Conservation (phyloP, 2,329 filamentous ascomycete genomes). For the Diaporthe vaccinii region DNA sequence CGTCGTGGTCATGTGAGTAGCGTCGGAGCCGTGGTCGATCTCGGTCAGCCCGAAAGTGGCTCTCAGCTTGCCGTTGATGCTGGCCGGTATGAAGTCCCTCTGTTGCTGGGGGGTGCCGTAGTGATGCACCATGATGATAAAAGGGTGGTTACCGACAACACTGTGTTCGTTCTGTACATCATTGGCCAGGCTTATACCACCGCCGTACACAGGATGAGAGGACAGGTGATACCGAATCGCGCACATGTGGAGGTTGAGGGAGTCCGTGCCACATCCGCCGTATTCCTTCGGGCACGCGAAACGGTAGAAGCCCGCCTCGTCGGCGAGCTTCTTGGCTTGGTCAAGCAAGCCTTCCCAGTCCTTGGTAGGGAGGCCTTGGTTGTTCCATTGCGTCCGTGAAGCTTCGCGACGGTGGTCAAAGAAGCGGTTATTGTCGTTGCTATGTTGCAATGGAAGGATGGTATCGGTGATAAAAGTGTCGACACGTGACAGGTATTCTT, state of each 20-base stretch:
- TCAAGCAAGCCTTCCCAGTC: not conserved
- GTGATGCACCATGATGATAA: not conserved
- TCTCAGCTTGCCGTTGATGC: not conserved
- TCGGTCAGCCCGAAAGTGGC: not conserved
- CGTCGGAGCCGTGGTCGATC: not conserved
- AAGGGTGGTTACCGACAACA: not conserved
- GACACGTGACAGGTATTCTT: not conserved
- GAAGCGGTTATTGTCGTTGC: not conserved
- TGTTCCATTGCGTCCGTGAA: not conserved
- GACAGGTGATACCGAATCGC: not conserved
- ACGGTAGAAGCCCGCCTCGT: not conserved
- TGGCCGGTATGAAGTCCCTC: not conserved
- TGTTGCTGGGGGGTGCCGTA: not conserved
- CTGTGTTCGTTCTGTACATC: not conserved
- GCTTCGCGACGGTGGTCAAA: slow-evolving; percentile 1
- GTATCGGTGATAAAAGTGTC: not conserved
- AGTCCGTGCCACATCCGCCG: not conserved
- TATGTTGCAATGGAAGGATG: not conserved
- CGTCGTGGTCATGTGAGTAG: not conserved
- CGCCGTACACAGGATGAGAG: not conserved
- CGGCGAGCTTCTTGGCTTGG: not conserved
- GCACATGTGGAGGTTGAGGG: not conserved
- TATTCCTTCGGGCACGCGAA: not conserved
- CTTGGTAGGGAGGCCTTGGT: not conserved
- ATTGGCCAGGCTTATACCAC: not conserved